Base-by-base conservation (phyloP, 495 filamentous ascomycete genomes). In the Penicillium simplicissimum region DNA sequence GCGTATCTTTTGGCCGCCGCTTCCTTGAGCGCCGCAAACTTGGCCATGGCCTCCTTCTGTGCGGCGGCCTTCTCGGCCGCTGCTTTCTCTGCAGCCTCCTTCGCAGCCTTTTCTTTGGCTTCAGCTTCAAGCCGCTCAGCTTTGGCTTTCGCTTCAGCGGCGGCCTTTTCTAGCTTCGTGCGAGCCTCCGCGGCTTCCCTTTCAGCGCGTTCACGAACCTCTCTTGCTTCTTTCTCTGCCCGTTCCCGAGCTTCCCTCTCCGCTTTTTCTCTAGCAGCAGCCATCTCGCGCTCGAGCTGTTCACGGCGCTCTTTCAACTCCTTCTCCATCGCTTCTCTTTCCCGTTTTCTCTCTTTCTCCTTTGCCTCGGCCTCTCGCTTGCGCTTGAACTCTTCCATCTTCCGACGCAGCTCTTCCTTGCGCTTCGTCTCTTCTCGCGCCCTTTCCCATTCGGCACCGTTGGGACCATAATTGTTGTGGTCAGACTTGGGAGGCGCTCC, bases 341-440 rank as follows among this genome's bases (percentile, higher is more conserved):
- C 79, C 0, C 75, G 72, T 61, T 78, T 75, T 58, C 76, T 71
- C 55, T 78, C 68, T 53, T 76, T 78, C 57, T 82, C 79, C 35
- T 76, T 76, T 42, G 74, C 76, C 62, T 79, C 75, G 51, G 74
- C 76, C 49, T 79, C 75, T 34, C 69, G 67, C 51, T 71, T 69
- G 62, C 69, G 69, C 65, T 87, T 88, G 57, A 82, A 86, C 36
- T 88, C 87, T 48, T 90, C 87, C 67, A 84, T 85, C 64, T 85
- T 87, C 8, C 85, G 82, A 6, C 85, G 71, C 23, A 79, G 66
- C 37, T 81, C 76, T 59, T 77, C 73, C 68, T 78, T 81, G 45
- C 70, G 76, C 65, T 72, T 75, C 56, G 87, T 86, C 63, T 93
- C 90, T 69, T 92, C 89, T 56, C 85, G 77, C 3, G 87, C 90